phyloP scores from a whole-genome alignment of 257 asterid species.

The Rhazya stricta region DNA sequence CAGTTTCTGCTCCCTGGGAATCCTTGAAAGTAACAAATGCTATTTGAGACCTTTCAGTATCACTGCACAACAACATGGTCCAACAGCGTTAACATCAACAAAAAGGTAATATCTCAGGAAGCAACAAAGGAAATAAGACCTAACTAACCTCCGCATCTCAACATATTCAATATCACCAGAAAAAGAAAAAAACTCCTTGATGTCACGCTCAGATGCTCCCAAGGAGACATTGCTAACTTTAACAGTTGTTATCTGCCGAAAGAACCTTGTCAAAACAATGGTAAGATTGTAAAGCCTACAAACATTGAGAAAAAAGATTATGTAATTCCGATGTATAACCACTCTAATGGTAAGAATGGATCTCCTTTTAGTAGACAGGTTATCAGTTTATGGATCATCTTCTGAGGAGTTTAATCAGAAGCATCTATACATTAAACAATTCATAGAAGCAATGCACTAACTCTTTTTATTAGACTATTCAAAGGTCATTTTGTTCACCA shows the following conservation, averaged over 20 bases:
- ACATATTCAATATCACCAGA: conserved; percentile 95
- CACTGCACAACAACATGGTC: conserved; percentile 41
- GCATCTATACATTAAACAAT: background rate
- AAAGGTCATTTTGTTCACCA: background rate
- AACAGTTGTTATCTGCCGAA: conserved; percentile 61
- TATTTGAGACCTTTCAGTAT: conserved; percentile 75
- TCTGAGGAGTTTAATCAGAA: background rate
- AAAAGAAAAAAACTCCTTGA: conserved; percentile 85
- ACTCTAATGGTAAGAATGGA: background rate
- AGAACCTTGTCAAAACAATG: conserved; percentile 6
- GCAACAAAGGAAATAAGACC: conserved; percentile 16
- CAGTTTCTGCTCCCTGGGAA: conserved; percentile 93
- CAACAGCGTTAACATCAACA: background rate
- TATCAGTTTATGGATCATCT: background rate
- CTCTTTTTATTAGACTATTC: background rate
- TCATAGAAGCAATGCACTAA: background rate
- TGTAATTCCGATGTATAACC: background rate
- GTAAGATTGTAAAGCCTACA: background rate
- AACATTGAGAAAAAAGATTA: background rate
- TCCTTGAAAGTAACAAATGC: conserved; percentile 95
- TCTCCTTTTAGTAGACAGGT: background rate
- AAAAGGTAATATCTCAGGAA: background rate
- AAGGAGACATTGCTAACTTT: conserved; percentile 84
- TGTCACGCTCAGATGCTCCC: conserved; percentile 79
- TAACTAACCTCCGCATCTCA: conserved; percentile 67